Evolutionary conservation across 192 early-diverging fungal species (phyloP).

Genomic region (Backusella psychrophila): DNA sequence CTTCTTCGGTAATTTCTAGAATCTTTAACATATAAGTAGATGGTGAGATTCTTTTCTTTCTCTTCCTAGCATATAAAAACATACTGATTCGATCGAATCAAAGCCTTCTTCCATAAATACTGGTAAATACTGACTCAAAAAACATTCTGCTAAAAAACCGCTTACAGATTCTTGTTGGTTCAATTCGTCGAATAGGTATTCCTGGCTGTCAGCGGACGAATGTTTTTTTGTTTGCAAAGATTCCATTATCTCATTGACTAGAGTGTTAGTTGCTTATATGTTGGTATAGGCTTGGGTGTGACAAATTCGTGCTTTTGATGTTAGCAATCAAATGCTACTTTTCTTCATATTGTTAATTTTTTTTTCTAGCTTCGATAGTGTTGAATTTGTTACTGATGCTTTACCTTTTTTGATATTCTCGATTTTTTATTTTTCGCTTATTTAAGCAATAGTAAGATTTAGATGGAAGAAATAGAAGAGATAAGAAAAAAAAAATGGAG

Average conservation of each 20-base stretch:
- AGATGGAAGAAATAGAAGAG: background rate
- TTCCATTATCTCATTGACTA: background rate
- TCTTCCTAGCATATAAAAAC: background rate
- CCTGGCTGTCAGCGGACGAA: background rate
- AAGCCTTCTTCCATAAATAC: slow-evolving; percentile 20
- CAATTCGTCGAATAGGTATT: background rate
- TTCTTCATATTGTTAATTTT: background rate
- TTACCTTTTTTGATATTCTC: background rate
- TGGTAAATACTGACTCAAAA: slow-evolving; percentile 11
- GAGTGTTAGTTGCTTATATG: background rate
- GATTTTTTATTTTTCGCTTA: background rate
- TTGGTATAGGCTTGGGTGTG: background rate
- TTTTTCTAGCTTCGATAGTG: too few relatives aligned
- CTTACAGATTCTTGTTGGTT: background rate
- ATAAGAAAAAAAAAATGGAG: background rate
- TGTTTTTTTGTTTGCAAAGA: background rate
- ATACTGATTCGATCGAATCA: slow-evolving; percentile 17
- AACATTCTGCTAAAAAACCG: background rate
- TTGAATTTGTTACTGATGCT: background rate
- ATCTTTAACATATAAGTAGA: slow-evolving; percentile 11
- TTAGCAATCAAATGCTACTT: background rate
- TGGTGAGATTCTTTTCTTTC: background rate
- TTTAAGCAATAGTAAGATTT: background rate
- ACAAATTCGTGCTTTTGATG: background rate
- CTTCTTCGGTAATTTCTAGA: slow-evolving; percentile 29